Percentiles rank a stretch among this genome's conserved stretches.
These are phyloP conservation scores for Aphanomyces astaci DNA, from an alignment of 352 stramenopile genomes.

Conservation along the genomic window DNA sequence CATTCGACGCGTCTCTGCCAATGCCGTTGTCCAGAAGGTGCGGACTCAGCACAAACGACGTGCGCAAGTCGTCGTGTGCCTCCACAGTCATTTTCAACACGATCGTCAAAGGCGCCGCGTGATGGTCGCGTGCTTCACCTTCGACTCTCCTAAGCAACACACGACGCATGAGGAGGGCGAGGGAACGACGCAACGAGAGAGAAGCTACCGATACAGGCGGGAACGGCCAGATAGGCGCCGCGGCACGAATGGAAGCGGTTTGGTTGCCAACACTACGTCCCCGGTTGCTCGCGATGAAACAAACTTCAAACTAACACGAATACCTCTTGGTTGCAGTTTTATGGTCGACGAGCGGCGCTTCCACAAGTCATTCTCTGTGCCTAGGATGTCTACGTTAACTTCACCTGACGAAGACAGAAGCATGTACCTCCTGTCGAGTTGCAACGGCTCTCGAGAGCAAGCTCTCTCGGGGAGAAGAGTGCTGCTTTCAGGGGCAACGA, in stretches of 20 bases:
- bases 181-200: neutral
- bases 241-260: neutral
- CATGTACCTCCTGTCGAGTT: too few relatives aligned
- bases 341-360: conserved; percentile 13
- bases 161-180: neutral
- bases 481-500: too few relatives aligned
- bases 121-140: neutral
- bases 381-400: too few relatives aligned
- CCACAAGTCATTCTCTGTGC: neutral
- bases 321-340: conserved; percentile 14
- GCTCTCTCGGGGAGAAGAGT: too few relatives aligned
- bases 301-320: neutral
- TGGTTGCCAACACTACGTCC: neutral
- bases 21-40: conserved; percentile 42
- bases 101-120: conserved; percentile 21
- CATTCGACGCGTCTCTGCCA: conserved; percentile 43
- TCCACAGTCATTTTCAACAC: conserved; percentile 82
- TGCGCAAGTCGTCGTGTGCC: conserved; percentile 61
- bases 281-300: neutral
- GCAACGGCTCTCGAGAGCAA: too few relatives aligned
- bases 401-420: too few relatives aligned
- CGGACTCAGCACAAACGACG: conserved; percentile 53
- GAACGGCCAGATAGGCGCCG: neutral
- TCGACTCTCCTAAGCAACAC: neutral
- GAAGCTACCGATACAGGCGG: conserved; percentile 5